phyloP scores from a whole-genome alignment of 768 basidiomycete genomes.

The Strobilomyces confusus region DNA sequence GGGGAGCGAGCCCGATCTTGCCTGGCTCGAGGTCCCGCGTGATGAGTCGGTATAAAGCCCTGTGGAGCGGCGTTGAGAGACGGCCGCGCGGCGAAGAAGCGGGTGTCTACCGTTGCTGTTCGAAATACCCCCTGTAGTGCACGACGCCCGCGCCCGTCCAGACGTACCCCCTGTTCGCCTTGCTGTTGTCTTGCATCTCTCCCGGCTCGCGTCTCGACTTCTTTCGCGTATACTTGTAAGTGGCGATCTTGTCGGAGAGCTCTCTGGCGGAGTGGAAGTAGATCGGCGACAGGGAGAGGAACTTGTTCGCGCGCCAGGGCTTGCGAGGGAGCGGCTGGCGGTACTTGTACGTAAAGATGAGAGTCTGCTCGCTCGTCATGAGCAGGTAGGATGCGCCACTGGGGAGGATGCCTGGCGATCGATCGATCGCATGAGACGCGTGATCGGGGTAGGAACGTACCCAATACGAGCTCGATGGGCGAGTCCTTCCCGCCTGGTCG shows the following conservation, averaged over 20 bases:
- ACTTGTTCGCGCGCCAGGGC: conserved; percentile 22
- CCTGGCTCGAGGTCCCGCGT: conserved; percentile 18
- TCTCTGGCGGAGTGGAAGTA: conserved; percentile 32
- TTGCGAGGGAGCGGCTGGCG: conserved; percentile 12
- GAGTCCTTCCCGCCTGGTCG: conserved; percentile 21
- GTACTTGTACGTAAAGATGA: conserved; percentile 18
- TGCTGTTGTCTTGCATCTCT: conserved; percentile 34
- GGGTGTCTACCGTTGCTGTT: conserved; percentile 37
- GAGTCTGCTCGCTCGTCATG: conserved; percentile 34
- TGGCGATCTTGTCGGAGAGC: conserved; percentile 36
- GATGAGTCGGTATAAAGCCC: conserved; percentile 32
- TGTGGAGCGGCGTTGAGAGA: conserved; percentile 7
- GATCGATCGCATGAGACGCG: not conserved
- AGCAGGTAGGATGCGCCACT: conserved; percentile 45
- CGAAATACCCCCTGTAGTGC: conserved; percentile 40
- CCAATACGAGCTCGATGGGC: conserved; percentile 42
- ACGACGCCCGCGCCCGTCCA: conserved; percentile 15
- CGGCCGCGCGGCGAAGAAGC: not conserved
- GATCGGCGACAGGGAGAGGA: conserved; percentile 48
- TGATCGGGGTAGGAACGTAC: conserved; percentile 19
- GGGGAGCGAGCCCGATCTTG: conserved; percentile 30
- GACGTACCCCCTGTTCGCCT: conserved; percentile 39
- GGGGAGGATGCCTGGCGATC: conserved; percentile 39
- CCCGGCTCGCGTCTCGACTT: conserved; percentile 22
- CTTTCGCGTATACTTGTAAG: conserved; percentile 36